Evolutionary conservation across 2,329 filamentous ascomycete genomes (phyloP).

Genomic region (Xylariaceae sp.): DNA sequence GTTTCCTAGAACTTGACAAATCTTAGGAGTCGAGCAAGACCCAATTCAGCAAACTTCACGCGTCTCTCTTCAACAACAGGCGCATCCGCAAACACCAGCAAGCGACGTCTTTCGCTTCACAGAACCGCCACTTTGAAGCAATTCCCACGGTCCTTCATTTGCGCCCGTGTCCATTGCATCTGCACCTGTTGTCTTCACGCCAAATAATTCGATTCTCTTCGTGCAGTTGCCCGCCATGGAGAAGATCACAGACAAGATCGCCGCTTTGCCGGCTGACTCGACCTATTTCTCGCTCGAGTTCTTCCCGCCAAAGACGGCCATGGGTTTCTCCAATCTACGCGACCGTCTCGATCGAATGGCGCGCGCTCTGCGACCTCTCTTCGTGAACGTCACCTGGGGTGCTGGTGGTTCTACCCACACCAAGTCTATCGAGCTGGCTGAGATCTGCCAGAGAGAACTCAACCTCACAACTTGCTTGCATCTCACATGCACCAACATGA

Average conservation of each 20-base stretch:
- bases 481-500: constrained; percentile 98
- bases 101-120: constrained; percentile 5
- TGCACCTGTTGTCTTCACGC: no score
- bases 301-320: constrained; percentile 95
- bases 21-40: background rate
- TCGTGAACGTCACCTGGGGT: constrained; percentile 97
- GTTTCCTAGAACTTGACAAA: no score
- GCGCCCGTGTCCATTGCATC: background rate
- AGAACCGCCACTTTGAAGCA: constrained; percentile 4
- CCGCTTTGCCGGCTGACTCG: constrained; percentile 73
- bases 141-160: background rate
- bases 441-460: constrained; percentile 88
- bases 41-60: background rate
- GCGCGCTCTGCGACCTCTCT: constrained; percentile 80
- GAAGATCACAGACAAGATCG: constrained; percentile 93
- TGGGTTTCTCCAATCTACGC: constrained; percentile 91
- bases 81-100: background rate
- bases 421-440: constrained; percentile 89
- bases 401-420: constrained; percentile 86
- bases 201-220: background rate
- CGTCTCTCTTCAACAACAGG: no score
- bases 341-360: constrained; percentile 94
- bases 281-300: constrained; percentile 97
- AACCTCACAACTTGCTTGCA: constrained; percentile 93
- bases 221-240: constrained; percentile 49